These are phyloP conservation scores for Globisporangium nagaii DNA, from an alignment of 352 stramenopile genomes.

Conservation along the genomic window DNA sequence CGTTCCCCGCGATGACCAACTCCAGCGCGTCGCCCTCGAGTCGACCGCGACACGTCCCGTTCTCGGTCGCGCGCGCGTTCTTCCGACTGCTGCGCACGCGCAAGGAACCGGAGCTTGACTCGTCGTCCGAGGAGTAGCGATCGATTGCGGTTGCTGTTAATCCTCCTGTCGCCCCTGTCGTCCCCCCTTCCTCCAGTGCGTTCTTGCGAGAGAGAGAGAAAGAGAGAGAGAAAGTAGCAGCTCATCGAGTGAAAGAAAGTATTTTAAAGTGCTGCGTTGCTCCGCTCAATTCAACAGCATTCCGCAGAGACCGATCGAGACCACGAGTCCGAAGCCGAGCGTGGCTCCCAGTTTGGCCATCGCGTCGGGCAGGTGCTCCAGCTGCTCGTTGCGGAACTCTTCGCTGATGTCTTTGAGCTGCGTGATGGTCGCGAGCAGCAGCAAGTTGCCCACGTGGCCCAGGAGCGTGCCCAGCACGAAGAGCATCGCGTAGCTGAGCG, in stretches of 20 bases:
- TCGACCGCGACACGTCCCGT: constrained; percentile 27
- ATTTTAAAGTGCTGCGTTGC: background rate
- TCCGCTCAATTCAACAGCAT: constrained; percentile 15
- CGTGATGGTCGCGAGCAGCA: constrained; percentile 48
- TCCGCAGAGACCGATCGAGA: constrained; percentile 52
- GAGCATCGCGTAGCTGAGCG: constrained; percentile 48
- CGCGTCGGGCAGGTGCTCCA: constrained; percentile 50
- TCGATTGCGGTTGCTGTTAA: background rate
- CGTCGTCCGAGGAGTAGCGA: constrained; percentile 13
- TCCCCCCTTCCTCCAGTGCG: background rate
- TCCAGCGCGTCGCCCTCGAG: constrained; percentile 4
- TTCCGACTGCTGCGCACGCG: constrained; percentile 58
- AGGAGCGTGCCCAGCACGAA: constrained; percentile 39
- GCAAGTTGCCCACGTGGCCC: constrained; percentile 62
- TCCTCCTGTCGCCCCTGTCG: background rate
- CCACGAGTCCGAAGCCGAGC: constrained; percentile 38
- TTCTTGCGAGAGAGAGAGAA: constrained; percentile 1
- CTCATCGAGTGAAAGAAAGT: background rate
- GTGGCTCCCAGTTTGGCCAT: constrained; percentile 37
- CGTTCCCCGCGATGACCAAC: constrained; percentile 3
- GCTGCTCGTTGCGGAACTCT: constrained; percentile 59
- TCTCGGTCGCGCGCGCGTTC: constrained; percentile 61
- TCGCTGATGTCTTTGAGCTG: constrained; percentile 67
- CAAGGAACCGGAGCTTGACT: constrained; percentile 13
- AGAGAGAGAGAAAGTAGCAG: background rate